Percentiles rank a stretch among this genome's conserved stretches.
phyloP scores from a whole-genome alignment of 139 green algal genomes.

The Gonium pectorale region DNA sequence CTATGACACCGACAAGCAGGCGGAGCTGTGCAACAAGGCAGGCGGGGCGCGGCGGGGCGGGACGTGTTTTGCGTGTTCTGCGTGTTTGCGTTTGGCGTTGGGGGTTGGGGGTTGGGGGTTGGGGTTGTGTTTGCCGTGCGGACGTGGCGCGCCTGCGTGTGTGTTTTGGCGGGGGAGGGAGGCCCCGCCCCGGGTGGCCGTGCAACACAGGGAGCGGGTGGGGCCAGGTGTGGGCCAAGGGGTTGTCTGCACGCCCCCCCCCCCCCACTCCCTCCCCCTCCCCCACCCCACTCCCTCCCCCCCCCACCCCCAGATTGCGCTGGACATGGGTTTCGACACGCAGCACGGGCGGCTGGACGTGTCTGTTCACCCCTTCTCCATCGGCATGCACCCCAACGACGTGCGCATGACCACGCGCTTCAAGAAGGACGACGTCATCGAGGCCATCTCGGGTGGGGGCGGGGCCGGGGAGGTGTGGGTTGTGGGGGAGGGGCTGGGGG shows the following conservation, averaged over 20 bases:
- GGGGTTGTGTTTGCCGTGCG: too few species aligned
- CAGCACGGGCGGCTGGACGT: constrained; percentile 85
- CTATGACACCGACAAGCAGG: constrained; percentile 67
- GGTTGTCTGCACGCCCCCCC: too few species aligned
- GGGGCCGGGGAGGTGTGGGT: background rate
- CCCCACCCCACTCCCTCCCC: background rate
- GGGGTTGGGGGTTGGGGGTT: background rate
- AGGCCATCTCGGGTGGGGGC: constrained; percentile 75
- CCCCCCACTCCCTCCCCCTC: background rate
- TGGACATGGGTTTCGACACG: constrained; percentile 85
- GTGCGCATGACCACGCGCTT: constrained; percentile 95
- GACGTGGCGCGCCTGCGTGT: too few species aligned
- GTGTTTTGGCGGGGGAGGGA: too few species aligned
- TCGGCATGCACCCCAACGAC: constrained; percentile 80
- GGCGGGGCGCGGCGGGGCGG: background rate
- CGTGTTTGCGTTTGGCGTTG: background rate
- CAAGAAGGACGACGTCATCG: constrained; percentile 82
- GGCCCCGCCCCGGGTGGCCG: too few species aligned
- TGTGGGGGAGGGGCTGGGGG: background rate
- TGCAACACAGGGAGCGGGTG: too few species aligned
- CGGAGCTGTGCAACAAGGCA: constrained; percentile 64
- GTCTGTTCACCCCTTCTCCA: constrained; percentile 85
- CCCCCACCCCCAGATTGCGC: constrained; percentile 57
- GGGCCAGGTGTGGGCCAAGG: too few species aligned
- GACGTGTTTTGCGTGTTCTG: too few species aligned